These are phyloP conservation scores for Lolium multiflorum DNA, from an alignment of 176 grass and related monocot species.

Conservation along the genomic window DNA sequence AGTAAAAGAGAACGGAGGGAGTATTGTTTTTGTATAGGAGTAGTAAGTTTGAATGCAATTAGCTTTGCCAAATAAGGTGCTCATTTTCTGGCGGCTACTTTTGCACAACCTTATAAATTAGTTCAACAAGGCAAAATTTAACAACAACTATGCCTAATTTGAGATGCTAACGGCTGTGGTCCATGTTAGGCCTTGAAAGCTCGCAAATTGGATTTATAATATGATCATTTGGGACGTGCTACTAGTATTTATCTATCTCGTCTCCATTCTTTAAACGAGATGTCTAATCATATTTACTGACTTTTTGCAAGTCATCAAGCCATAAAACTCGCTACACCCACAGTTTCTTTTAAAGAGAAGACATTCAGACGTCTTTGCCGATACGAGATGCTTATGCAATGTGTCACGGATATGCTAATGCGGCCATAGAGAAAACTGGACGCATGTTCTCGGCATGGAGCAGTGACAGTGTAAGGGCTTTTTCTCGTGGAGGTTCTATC, in stretches of 20 bases:
- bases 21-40: too few species aligned
- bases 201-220: neutral
- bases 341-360: neutral
- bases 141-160: too few species aligned
- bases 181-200: too few species aligned
- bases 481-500: slow-evolving; percentile 38
- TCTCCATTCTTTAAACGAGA: neutral
- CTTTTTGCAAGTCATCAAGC: neutral
- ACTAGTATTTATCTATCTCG: neutral
- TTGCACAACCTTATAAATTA: too few species aligned
- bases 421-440: neutral
- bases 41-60: too few species aligned
- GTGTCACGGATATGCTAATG: neutral
- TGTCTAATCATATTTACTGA: neutral
- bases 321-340: neutral
- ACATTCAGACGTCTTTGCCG: neutral
- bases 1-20: too few species aligned
- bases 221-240: neutral
- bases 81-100: too few species aligned
- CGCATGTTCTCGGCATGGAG: slow-evolving; percentile 5
- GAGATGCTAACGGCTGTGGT: too few species aligned
- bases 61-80: too few species aligned
- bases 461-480: neutral
- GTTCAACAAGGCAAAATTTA: too few species aligned
- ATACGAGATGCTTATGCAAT: neutral